Percentiles rank a stretch among this genome's conserved stretches.
These are phyloP conservation scores for Letharia lupina DNA, from an alignment of 495 filamentous ascomycete genomes.

Conservation along the genomic window DNA sequence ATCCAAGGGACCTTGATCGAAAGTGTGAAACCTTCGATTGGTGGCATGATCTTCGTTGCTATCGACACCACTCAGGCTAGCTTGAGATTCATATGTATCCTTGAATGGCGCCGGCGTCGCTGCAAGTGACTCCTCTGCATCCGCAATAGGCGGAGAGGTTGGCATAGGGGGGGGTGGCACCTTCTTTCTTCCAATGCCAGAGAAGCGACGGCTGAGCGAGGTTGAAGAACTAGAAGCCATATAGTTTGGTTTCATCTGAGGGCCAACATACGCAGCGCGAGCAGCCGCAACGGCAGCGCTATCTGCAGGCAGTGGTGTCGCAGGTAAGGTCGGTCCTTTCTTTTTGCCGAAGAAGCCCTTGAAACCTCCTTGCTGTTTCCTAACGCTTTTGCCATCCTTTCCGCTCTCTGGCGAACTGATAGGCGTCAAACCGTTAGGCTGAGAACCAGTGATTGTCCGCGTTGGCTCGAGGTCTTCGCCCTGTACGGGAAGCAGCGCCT, in stretches of 20 bases:
- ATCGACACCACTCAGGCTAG: slow-evolving; percentile 39
- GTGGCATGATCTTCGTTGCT: slow-evolving; percentile 58
- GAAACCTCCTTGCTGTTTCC: slow-evolving; percentile 43
- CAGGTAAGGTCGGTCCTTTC: slow-evolving; percentile 28
- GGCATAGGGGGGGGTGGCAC: slow-evolving; percentile 6
- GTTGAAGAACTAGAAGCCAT: slow-evolving; percentile 9
- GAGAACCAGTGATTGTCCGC: slow-evolving; percentile 20
- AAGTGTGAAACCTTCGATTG: slow-evolving; percentile 66
- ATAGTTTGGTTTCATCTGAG: slow-evolving; percentile 20
- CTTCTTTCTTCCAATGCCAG: slow-evolving; percentile 22
- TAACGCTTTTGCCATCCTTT: slow-evolving; percentile 32
- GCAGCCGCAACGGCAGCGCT: slow-evolving; percentile 40
- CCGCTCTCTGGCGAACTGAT: slow-evolving; percentile 22
- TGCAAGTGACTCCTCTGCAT: slow-evolving; percentile 13
- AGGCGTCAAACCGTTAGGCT: slow-evolving; percentile 5
- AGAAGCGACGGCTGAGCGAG: slow-evolving; percentile 23
- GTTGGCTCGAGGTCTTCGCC: slow-evolving; percentile 28
- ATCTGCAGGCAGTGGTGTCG: slow-evolving; percentile 16
- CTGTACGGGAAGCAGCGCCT: slow-evolving; percentile 8
- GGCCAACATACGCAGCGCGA: slow-evolving; percentile 40
- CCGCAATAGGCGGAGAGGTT: slow-evolving; percentile 25
- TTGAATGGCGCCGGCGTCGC: slow-evolving; percentile 14
- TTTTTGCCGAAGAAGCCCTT: slow-evolving; percentile 46
- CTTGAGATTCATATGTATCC: slow-evolving; percentile 20
- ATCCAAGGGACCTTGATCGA: slow-evolving; percentile 89